Percentiles rank a stretch among this genome's conserved stretches.
These are phyloP conservation scores for Plasmodium cynomolgi DNA, from an alignment of 169 alveolate species.

Conservation along the genomic window DNA sequence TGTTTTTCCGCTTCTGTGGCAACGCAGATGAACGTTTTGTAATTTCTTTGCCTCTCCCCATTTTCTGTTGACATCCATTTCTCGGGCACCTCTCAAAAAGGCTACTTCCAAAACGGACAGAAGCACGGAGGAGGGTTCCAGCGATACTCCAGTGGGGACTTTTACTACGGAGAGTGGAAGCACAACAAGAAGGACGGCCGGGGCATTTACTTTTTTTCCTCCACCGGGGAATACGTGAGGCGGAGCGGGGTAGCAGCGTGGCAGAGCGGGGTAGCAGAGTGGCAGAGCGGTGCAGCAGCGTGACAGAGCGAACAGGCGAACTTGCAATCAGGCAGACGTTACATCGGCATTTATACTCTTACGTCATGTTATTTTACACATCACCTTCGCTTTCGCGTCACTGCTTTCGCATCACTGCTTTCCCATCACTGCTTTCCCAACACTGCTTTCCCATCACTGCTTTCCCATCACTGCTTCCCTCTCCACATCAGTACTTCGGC, in stretches of 20 bases:
- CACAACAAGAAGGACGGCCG: constrained; percentile 92
- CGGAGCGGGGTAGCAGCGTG: constrained; percentile 11
- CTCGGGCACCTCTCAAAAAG: constrained; percentile 60
- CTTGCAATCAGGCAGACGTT: not conserved
- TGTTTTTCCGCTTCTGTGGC: not conserved
- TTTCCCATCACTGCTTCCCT: not conserved
- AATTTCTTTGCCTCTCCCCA: not conserved
- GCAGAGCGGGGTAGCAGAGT: not conserved
- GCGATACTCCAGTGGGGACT: constrained; percentile 91
- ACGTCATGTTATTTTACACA: not conserved
- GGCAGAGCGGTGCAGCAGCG: constrained; percentile 24
- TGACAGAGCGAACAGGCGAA: not conserved
- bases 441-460: not conserved
- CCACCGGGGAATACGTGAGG: constrained; percentile 88
- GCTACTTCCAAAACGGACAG: constrained; percentile 87
- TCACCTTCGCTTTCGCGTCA: not conserved
- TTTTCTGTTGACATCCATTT: not conserved
- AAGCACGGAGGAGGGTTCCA: constrained; percentile 93
- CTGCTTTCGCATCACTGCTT: not conserved
- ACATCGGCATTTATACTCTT: not conserved
- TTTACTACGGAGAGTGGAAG: constrained; percentile 93
- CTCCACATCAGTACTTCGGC: constrained; percentile 81
- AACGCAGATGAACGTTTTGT: not conserved
- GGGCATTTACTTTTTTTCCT: constrained; percentile 91
- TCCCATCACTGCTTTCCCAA: no score